Evolutionary conservation across 176 grass and related monocot species (phyloP).

Genomic region (Avena insularis): DNA sequence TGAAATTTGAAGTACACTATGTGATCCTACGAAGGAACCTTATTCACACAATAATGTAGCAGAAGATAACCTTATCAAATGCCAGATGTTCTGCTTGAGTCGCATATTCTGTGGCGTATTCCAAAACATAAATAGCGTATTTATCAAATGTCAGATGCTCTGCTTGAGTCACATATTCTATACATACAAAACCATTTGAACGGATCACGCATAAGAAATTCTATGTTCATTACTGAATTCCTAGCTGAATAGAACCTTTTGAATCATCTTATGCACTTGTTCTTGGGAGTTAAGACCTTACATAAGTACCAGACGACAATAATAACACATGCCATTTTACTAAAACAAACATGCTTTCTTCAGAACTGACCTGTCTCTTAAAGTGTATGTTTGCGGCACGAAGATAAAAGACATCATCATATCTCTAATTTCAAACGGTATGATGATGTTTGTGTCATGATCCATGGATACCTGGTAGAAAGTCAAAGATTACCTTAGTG

Average conservation of each 20-base stretch:
- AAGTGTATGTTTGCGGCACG: not conserved
- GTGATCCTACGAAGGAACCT: not conserved
- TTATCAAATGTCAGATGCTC: not conserved
- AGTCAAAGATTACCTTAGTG: not conserved
- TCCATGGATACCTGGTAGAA: constrained; percentile 4
- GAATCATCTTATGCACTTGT: not conserved
- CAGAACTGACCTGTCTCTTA: not conserved
- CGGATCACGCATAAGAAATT: too few species aligned
- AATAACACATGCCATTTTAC: not conserved
- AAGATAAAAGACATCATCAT: not conserved
- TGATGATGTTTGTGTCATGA: not conserved
- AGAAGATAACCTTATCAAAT: not conserved
- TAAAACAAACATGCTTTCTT: not conserved
- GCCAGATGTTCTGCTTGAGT: too few species aligned
- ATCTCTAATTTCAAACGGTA: not conserved
- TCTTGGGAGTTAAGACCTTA: not conserved
- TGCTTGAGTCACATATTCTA: not conserved
- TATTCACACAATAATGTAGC: not conserved
- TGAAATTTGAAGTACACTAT: not conserved
- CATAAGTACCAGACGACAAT: not conserved
- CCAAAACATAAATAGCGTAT: too few species aligned
- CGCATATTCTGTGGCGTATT: constrained; percentile 1
- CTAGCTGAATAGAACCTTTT: not conserved
- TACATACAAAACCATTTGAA: not conserved
- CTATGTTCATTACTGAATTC: not conserved